phyloP scores from a whole-genome alignment of 108 stramenopile genomes.

The Pseudonitzschia multistriata region DNA sequence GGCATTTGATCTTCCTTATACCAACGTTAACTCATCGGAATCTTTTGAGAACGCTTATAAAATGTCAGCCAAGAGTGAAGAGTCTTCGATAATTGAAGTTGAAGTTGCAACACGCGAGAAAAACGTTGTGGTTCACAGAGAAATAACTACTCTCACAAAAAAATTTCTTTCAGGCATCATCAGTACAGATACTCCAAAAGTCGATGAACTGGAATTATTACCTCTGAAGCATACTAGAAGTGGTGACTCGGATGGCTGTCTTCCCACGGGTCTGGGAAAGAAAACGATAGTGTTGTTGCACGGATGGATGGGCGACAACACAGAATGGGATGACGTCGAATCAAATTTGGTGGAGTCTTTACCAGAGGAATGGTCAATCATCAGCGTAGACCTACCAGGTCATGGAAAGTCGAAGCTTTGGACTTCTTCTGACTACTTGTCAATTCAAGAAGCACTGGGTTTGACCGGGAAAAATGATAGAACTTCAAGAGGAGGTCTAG shows the following conservation, averaged over 20 bases:
- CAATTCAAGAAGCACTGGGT: slow-evolving; percentile 34
- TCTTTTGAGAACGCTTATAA: slow-evolving; percentile 43
- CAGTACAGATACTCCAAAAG: neutral
- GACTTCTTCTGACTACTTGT: slow-evolving; percentile 31
- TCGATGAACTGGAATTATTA: neutral
- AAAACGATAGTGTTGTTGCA: slow-evolving; percentile 77
- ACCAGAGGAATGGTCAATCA: slow-evolving; percentile 57
- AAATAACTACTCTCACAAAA: slow-evolving; percentile 42
- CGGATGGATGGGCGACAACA: slow-evolving; percentile 87
- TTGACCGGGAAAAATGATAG: slow-evolving; percentile 22
- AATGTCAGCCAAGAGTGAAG: slow-evolving; percentile 21
- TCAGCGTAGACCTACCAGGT: slow-evolving; percentile 73
- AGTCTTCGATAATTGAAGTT: slow-evolving; percentile 57
- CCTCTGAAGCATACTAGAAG: slow-evolving; percentile 9
- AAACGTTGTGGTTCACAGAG: slow-evolving; percentile 67
- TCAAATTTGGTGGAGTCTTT: slow-evolving; percentile 31
- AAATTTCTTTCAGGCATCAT: slow-evolving; percentile 27
- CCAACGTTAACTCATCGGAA: slow-evolving; percentile 34
- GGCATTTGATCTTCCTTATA: slow-evolving; percentile 64
- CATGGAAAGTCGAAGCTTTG: slow-evolving; percentile 55
- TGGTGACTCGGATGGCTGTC: neutral
- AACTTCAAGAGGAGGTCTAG: slow-evolving; percentile 24
- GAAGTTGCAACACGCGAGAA: slow-evolving; percentile 51
- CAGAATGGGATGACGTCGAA: slow-evolving; percentile 71
- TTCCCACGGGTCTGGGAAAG: slow-evolving; percentile 1